Percentiles rank a stretch among this genome's conserved stretches.
Evolutionary conservation across 768 basidiomycete species (phyloP).

Genomic region (Grammothele lineata): DNA sequence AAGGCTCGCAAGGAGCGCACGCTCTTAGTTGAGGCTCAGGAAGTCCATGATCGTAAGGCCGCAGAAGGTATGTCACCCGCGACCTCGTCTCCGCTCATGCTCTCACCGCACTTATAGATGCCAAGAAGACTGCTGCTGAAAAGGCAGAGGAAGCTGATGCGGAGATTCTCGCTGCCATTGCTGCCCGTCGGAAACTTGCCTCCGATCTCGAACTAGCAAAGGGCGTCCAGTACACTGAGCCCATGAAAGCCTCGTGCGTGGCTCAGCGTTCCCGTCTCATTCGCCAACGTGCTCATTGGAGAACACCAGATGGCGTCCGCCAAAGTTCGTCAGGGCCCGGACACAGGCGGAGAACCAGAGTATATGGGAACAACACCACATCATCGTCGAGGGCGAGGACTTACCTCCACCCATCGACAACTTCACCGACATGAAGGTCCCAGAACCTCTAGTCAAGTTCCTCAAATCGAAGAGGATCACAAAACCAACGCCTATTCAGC

Average conservation of each 20-base stretch:
- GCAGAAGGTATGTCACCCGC: slow-evolving; percentile 58
- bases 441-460: slow-evolving; percentile 74
- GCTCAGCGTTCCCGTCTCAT: slow-evolving; percentile 1
- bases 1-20: slow-evolving; percentile 81
- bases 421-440: slow-evolving; percentile 98
- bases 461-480: slow-evolving; percentile 83
- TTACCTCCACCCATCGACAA: slow-evolving; percentile 91
- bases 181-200: slow-evolving; percentile 84
- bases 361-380: slow-evolving; percentile 88
- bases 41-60: slow-evolving; percentile 83
- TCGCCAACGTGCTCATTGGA: neutral
- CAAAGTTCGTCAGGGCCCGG: slow-evolving; percentile 73
- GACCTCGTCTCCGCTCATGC: neutral
- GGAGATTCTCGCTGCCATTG: slow-evolving; percentile 88
- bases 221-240: slow-evolving; percentile 87
- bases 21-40: slow-evolving; percentile 88
- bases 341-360: slow-evolving; percentile 64
- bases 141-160: slow-evolving; percentile 86
- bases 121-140: slow-evolving; percentile 83
- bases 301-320: slow-evolving; percentile 75
- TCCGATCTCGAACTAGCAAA: slow-evolving; percentile 91
- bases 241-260: slow-evolving; percentile 74
- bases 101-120: slow-evolving; percentile 45
- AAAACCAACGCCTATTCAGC: slow-evolving; percentile 90
- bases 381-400: slow-evolving; percentile 91